phyloP scores from a whole-genome alignment of 768 basidiomycete species.

The Dioszegia crocea region DNA sequence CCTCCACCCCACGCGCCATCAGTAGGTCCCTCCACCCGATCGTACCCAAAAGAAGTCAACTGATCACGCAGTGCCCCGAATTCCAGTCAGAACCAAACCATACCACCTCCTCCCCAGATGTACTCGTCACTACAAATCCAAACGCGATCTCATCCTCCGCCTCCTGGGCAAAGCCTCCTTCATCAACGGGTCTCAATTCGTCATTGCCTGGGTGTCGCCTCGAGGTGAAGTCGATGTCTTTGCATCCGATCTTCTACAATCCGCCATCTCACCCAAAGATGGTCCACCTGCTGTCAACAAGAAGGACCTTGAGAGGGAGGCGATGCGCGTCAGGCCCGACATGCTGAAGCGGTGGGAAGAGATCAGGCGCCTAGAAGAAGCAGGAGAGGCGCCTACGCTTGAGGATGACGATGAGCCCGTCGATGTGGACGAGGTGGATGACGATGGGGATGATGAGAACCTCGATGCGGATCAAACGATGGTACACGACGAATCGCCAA shows the following conservation, averaged over 20 bases:
- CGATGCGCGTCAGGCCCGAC: constrained; percentile 28
- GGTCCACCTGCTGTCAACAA: constrained; percentile 27
- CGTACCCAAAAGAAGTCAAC: background rate
- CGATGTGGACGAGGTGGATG: constrained; percentile 23
- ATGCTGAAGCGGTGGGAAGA: constrained; percentile 40
- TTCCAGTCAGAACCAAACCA: constrained; percentile 50
- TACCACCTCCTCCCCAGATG: constrained; percentile 49
- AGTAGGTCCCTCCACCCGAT: background rate
- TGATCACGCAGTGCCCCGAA: constrained; percentile 44
- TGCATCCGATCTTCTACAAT: constrained; percentile 50
- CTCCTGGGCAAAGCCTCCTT: constrained; percentile 49
- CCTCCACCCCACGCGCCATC: background rate
- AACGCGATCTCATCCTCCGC: constrained; percentile 49
- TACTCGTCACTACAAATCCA: constrained; percentile 51
- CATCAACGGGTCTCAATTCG: constrained; percentile 52
- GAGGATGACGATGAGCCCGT: constrained; percentile 12
- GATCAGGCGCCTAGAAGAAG: constrained; percentile 33
- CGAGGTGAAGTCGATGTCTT: constrained; percentile 51
- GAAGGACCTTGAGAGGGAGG: constrained; percentile 33
- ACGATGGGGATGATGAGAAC: constrained; percentile 19
- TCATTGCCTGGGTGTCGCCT: constrained; percentile 50
- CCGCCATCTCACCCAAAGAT: constrained; percentile 24
- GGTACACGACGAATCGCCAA: constrained; percentile 36
- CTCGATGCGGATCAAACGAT: constrained; percentile 37
- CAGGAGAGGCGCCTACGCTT: constrained; percentile 28